Conservation (phyloP, 176 grass and related monocot species). For the Lolium perenne region DNA sequence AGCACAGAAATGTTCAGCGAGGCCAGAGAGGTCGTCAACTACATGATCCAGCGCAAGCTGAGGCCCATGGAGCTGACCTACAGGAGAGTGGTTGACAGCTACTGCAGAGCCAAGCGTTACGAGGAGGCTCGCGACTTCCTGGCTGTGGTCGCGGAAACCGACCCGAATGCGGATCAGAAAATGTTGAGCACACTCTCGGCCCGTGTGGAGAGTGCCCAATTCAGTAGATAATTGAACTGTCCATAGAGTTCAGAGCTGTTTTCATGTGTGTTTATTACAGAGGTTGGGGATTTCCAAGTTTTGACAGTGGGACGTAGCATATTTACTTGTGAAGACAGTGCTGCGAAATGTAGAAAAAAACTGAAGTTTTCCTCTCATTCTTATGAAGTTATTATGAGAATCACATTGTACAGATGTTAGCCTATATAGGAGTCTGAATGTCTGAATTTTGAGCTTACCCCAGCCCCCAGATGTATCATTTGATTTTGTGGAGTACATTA, state of each 20-base stretch:
- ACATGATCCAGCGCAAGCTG: constrained; percentile 84
- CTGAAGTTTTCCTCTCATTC: neutral
- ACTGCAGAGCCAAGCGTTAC: constrained; percentile 65
- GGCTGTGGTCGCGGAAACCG: constrained; percentile 53
- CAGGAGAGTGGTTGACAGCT: constrained; percentile 70
- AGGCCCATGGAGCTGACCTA: constrained; percentile 79
- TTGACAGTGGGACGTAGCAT: neutral
- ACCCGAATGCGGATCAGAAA: constrained; percentile 47
- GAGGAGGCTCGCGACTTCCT: constrained; percentile 68
- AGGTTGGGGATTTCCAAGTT: too few relatives aligned
- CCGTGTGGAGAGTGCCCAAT: constrained; percentile 42
- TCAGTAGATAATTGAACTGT: constrained; percentile 28
- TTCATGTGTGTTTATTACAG: neutral
- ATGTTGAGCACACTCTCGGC: constrained; percentile 16
- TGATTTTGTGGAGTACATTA: neutral
- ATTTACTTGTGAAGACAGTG: constrained; percentile 13
- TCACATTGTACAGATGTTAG: neutral
- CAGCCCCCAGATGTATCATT: neutral
- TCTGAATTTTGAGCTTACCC: constrained; percentile 1
- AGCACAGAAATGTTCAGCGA: constrained; percentile 73
- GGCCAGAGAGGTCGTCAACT: constrained; percentile 73
- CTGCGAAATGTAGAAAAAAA: neutral
- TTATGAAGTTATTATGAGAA: neutral
- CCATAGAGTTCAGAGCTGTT: neutral
- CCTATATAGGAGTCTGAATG: neutral